Percentiles rank a stretch among this genome's conserved stretches.
These are phyloP conservation scores for Xylariaceae sp. DNA, from an alignment of 2,329 filamentous ascomycete species.

Conservation along the genomic window DNA sequence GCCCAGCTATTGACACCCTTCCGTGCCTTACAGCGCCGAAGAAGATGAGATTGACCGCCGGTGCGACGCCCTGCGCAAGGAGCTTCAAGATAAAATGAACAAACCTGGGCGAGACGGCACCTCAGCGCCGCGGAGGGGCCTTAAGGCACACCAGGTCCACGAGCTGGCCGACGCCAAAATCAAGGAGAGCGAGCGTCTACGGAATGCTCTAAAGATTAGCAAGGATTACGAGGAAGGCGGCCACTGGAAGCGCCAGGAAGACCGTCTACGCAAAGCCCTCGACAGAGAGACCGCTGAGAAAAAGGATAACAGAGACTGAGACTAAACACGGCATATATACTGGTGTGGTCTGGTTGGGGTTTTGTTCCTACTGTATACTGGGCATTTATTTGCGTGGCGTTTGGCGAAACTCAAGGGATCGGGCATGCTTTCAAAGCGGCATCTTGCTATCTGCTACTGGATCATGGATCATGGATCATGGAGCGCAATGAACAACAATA, in stretches of 20 bases:
- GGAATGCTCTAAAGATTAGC: constrained; percentile 85
- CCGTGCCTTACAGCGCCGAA: constrained; percentile 61
- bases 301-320: constrained; percentile 12
- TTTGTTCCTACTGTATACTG: not conserved
- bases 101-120: constrained; percentile 42
- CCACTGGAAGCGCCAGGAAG: constrained; percentile 85
- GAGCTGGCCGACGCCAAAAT: constrained; percentile 96
- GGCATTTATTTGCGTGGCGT: constrained; percentile 23
- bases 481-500: not conserved
- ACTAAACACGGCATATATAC: not conserved
- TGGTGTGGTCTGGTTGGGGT: not conserved
- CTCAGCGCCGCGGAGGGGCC: constrained; percentile 54
- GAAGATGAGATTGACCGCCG: constrained; percentile 89
- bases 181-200: constrained; percentile 87
- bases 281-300: constrained; percentile 44
- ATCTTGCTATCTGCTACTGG: not conserved
- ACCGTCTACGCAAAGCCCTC: constrained; percentile 58
- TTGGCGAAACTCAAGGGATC: constrained; percentile 17
- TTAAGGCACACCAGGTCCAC: constrained; percentile 95
- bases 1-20: not conserved
- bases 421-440: constrained; percentile 22
- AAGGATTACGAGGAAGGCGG: constrained; percentile 84
- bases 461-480: not conserved
- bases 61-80: constrained; percentile 69
- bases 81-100: constrained; percentile 64